These are phyloP conservation scores for Torulaspora gathmanii DNA, from an alignment of 805 yeast species.

Conservation along the genomic window DNA sequence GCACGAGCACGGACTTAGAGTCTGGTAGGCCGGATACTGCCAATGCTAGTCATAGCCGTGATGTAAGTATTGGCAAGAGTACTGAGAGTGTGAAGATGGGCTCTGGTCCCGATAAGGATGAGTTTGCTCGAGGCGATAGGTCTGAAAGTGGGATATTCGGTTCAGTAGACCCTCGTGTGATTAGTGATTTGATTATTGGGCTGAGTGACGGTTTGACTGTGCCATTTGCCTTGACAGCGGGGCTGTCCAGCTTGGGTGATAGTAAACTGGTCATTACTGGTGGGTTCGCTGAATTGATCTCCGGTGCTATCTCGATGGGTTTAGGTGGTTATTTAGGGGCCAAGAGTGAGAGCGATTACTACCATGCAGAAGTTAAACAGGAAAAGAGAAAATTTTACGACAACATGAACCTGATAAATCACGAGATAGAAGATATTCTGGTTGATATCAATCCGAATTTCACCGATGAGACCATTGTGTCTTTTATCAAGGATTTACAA, in stretches of 20 bases:
- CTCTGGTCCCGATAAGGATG: slow-evolving; percentile 1
- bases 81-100: slow-evolving; percentile 1
- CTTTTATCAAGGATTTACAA: slow-evolving; percentile 74
- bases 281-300: slow-evolving; percentile 94
- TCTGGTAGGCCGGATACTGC: slow-evolving; percentile 6
- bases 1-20: slow-evolving; percentile 20
- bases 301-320: slow-evolving; percentile 98
- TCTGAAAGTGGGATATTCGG: slow-evolving; percentile 39
- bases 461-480: slow-evolving; percentile 64
- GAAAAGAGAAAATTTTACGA: slow-evolving; percentile 66
- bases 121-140: neutral
- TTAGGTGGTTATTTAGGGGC: slow-evolving; percentile 96
- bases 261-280: slow-evolving; percentile 90
- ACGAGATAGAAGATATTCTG: slow-evolving; percentile 76
- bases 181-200: slow-evolving; percentile 91
- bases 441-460: slow-evolving; percentile 56
- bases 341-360: slow-evolving; percentile 75
- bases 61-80: neutral
- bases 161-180: slow-evolving; percentile 80
- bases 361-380: slow-evolving; percentile 61
- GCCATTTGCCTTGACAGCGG: slow-evolving; percentile 98
- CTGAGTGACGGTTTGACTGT: slow-evolving; percentile 94
- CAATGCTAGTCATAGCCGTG: neutral
- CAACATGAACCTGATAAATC: slow-evolving; percentile 60
- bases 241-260: slow-evolving; percentile 85